Base-by-base conservation (phyloP, 176 grass and related monocot genomes). In the Paspalum vaginatum region DNA sequence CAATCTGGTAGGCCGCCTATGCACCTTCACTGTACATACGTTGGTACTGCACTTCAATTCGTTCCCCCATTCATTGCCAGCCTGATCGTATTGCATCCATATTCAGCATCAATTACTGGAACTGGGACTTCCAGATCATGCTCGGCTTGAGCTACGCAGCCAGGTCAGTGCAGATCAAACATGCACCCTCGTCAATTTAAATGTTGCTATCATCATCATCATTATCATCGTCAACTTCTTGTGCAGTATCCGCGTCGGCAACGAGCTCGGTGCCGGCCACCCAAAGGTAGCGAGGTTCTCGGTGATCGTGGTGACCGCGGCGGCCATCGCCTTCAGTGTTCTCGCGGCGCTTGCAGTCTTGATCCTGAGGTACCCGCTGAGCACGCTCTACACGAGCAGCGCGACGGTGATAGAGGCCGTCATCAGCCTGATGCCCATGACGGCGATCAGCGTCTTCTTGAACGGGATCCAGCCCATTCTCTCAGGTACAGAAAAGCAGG, bases 121-220 rank as follows among this genome's bases (percentile, higher is more conserved):
- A 91, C 70, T 89, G 94, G 94, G 94, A 97, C 62, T 93, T 97
- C 74, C 85, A 84, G 56, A 91, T 97, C 88, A 97, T 97, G 90
- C 80, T 93, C 73, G 94, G 91, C 17, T 71, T 97, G 65, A 84
- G 90, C 68, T 91, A 97, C 71, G 91, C 91, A 41, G 77, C 90
- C 41, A 97, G 91, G 94, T 91, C 20, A 69, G 88, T 80, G 25
- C 44, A 24, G 1, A 52, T 38, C 32, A 32, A 18, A 26, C 25
- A 32, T 53, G 7, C 42, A 15, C 7, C 40, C 18, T 40, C 46
- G 7, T 64, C 63, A 32, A 32, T 32, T 32, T 32, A 32, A 32
- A 32, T 32, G 32, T 32, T 32, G 32, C 3, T 3, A 32, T 32
- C 32, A 32, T 32, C 32, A 32, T 32, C 32, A 32, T 27, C 13